Evolutionary conservation across 768 basidiomycete genomes (phyloP).

Genomic region (Tricholoma hemisulphureum): DNA sequence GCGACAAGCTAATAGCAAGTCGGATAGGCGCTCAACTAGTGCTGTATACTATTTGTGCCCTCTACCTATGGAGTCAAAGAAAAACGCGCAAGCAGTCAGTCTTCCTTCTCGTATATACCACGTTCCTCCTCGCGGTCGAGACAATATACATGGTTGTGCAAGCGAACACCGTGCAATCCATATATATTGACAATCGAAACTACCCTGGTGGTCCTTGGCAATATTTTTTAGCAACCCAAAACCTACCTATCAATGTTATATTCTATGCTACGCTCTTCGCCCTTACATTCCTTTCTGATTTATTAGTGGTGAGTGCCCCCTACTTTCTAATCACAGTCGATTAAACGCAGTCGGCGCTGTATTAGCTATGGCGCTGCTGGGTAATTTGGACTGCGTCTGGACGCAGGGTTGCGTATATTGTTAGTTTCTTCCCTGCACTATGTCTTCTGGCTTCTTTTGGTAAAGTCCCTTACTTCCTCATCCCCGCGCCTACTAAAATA

Average conservation of each 20-base stretch:
- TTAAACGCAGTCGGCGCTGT: background rate
- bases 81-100: slow-evolving; percentile 16
- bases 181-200: slow-evolving; percentile 36
- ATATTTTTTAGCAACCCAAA: slow-evolving; percentile 37
- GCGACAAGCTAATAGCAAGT: background rate
- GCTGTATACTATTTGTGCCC: slow-evolving; percentile 28
- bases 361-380: slow-evolving; percentile 46
- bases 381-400: slow-evolving; percentile 44
- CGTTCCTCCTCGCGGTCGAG: slow-evolving; percentile 30
- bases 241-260: slow-evolving; percentile 35
- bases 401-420: slow-evolving; percentile 27
- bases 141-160: slow-evolving; percentile 35
- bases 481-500: background rate
- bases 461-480: slow-evolving; percentile 17
- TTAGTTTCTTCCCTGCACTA: slow-evolving; percentile 35
- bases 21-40: slow-evolving; percentile 29
- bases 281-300: slow-evolving; percentile 38
- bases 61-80: slow-evolving; percentile 34
- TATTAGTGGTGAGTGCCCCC: slow-evolving; percentile 37
- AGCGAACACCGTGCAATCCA: slow-evolving; percentile 33
- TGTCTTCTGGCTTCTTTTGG: slow-evolving; percentile 41
- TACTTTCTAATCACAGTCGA: background rate
- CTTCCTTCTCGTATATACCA: slow-evolving; percentile 33
- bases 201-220: slow-evolving; percentile 36
- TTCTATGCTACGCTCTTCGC: slow-evolving; percentile 38